These are phyloP conservation scores for Amniculicola lignicola DNA, from an alignment of 495 filamentous ascomycete genomes.

Conservation along the genomic window DNA sequence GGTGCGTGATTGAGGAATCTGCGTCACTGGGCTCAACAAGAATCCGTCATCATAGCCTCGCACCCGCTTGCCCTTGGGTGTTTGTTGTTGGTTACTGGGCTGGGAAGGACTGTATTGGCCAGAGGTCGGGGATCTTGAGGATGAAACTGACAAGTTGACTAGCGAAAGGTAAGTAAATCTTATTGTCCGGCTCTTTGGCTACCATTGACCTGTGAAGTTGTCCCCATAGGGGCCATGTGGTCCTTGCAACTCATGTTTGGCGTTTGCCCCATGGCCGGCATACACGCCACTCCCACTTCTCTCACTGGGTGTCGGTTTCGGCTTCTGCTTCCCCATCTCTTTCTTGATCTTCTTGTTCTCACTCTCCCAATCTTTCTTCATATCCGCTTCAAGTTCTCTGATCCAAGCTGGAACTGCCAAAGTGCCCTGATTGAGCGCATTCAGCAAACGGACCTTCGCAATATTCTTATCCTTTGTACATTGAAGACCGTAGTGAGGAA, in stretches of 20 bases:
- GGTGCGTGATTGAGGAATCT: no score
- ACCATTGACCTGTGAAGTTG: no score
- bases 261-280: no score
- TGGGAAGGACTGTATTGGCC: neutral
- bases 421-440: constrained; percentile 48
- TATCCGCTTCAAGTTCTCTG: constrained; percentile 47
- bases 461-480: constrained; percentile 53
- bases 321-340: no score
- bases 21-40: no score
- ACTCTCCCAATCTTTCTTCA: constrained; percentile 54
- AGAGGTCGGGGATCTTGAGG: neutral
- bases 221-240: no score
- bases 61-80: neutral
- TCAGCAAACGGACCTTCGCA: constrained; percentile 55
- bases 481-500: constrained; percentile 56
- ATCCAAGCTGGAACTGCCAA: constrained; percentile 48
- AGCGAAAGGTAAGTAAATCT: neutral
- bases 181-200: no score
- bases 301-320: no score
- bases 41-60: neutral
- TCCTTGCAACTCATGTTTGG: no score
- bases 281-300: no score
- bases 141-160: neutral
- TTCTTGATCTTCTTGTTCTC: constrained; percentile 48
- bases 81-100: neutral